These are phyloP conservation scores for Volvox reticuliferus DNA, from an alignment of 139 green algal species.

Conservation along the genomic window DNA sequence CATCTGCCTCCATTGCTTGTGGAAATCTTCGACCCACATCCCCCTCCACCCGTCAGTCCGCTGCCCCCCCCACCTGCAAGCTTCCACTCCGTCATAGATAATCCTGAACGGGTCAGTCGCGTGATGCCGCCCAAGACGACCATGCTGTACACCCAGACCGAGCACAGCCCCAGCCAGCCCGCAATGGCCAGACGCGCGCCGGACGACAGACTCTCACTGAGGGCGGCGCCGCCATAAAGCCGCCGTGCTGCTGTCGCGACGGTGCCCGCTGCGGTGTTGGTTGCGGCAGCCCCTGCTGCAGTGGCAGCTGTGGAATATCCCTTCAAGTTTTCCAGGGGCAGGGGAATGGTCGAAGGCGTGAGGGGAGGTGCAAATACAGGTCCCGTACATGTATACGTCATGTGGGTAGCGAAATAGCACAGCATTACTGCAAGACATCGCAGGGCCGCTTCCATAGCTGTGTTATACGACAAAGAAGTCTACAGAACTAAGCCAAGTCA, in stretches of 20 bases:
- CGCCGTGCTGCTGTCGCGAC: neutral
- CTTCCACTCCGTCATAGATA: conserved; percentile 99
- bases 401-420: too few relatives aligned
- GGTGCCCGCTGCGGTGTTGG: neutral
- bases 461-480: too few relatives aligned
- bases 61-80: conserved; percentile 84
- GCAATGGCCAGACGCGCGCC: conserved; percentile 3
- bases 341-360: too few relatives aligned
- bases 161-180: conserved; percentile 87
- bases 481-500: too few relatives aligned
- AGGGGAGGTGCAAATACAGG: too few relatives aligned
- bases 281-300: neutral
- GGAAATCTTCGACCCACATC: neutral
- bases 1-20: too few relatives aligned
- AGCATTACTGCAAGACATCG: too few relatives aligned
- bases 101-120: conserved; percentile 93
- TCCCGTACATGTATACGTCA: too few relatives aligned
- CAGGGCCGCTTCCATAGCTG: too few relatives aligned
- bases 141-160: conserved; percentile 94
- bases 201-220: conserved; percentile 38
- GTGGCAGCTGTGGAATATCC: neutral
- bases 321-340: neutral
- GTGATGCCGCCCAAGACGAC: conserved; percentile 98
- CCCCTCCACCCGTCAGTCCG: too few relatives aligned
- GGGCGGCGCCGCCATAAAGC: conserved; percentile 19